phyloP scores from a whole-genome alignment of 164 flowering plant species.

The Chimonanthus salicifolius region DNA sequence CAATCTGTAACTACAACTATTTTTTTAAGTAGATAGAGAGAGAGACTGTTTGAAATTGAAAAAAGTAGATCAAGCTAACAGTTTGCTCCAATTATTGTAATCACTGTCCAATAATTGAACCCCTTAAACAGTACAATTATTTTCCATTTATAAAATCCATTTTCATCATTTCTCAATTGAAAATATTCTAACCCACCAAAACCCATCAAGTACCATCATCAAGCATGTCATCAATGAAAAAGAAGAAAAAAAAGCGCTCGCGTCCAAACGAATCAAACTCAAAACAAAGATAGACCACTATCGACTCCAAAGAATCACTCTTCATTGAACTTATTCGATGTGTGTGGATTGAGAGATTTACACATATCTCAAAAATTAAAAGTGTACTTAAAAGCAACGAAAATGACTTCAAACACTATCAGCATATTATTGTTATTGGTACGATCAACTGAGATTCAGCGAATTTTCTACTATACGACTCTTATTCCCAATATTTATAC shows the following conservation, averaged over 20 bases:
- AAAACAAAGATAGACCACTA: not conserved
- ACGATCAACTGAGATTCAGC: not conserved
- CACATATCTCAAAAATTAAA: not conserved
- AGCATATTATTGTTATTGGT: not conserved
- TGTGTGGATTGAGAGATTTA: not conserved
- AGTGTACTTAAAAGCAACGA: not conserved
- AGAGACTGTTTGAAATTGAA: not conserved
- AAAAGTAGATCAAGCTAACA: constrained; percentile 12
- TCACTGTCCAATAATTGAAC: constrained; percentile 45
- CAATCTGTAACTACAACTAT: not conserved
- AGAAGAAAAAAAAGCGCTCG: not conserved
- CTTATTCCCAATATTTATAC: not conserved
- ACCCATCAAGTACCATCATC: not conserved
- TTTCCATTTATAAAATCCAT: constrained; percentile 6
- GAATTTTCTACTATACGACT: not conserved
- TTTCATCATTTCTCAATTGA: not conserved
- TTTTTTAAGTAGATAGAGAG: not conserved
- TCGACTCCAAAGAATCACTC: not conserved
- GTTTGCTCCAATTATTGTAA: constrained; percentile 37
- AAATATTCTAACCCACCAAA: not conserved
- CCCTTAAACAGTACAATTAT: constrained; percentile 12
- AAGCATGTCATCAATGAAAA: not conserved
- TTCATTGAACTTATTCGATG: no score
- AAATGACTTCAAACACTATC: not conserved
- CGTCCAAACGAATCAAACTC: not conserved